Base-by-base conservation (phyloP, 1,139 yeast species). In the Taiozyma sp. region DNA sequence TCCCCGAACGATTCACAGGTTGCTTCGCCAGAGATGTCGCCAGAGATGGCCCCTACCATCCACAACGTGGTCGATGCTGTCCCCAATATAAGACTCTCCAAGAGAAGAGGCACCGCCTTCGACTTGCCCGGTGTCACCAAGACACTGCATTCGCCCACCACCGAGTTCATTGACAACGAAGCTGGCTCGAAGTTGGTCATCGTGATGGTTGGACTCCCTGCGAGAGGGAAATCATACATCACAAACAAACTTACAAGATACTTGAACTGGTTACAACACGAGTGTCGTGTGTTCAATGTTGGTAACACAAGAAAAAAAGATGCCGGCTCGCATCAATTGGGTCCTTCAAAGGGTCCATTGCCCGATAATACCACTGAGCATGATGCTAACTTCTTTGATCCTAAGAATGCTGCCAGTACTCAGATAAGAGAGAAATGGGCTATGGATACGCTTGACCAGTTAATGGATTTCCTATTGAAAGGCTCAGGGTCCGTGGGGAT, bases 141-240 rank as follows among this genome's bases (percentile, higher is more conserved):
- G 45, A 85, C 93, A 2, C 85, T 87, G 54, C 81, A 81, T 3
- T 82, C 92, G 0, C 96, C 96, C 0, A 85, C 92, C 1, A 80
- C 83, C 22, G 53, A 55, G 16, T 43, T 48, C 29, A 30, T 45
- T 2, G 55, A 51, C 16, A 47, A 48, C 28, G 72, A 84, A 79
- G 66, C 70, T 4, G 93, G 92, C 3, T 84, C 95, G 8, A 89
- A 89, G 65, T 73, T 92, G 50, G 96, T 92, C 23, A 90, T 92
- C 58, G 96, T 93, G 28, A 89, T 90, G 96, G 96, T 91, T 14
- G 97, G 97, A 0, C 71, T 90, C 42, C 97, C 97, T 0, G 97
- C 97, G 0, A 76, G 97, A 49, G 97, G 97, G 6, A 92, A 92
- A 68, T 86, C 95, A 8, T 92, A 91, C 66, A 88, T 92, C 57